phyloP scores from a whole-genome alignment of 2,329 filamentous ascomycete genomes.

The Scorias spongiosa region DNA sequence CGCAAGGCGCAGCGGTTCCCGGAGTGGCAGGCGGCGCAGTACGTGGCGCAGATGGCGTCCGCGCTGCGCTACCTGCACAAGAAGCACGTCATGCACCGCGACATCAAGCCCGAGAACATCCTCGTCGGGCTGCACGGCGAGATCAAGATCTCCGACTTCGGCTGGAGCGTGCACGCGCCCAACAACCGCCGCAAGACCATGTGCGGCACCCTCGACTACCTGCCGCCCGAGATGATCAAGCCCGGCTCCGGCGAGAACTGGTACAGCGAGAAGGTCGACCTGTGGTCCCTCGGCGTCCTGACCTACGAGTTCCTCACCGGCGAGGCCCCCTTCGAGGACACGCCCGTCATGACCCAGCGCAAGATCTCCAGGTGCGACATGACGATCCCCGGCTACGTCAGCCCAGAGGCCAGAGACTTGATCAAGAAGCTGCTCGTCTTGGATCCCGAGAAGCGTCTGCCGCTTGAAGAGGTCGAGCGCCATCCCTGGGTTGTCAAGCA shows the following conservation, averaged over 20 bases:
- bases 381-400: slow-evolving; percentile 81
- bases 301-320: slow-evolving; percentile 94
- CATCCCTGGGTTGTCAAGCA: slow-evolving; percentile 98
- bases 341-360: slow-evolving; percentile 81
- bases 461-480: slow-evolving; percentile 71
- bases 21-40: slow-evolving; percentile 75
- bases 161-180: slow-evolving; percentile 94
- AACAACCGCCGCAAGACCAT: slow-evolving; percentile 88
- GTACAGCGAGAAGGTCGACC: slow-evolving; percentile 88
- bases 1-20: slow-evolving; percentile 65
- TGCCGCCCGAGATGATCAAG: slow-evolving; percentile 95
- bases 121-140: slow-evolving; percentile 91
- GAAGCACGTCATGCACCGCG: slow-evolving; percentile 93
- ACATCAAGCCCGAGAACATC: slow-evolving; percentile 98
- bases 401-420: slow-evolving; percentile 74
- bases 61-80: slow-evolving; percentile 82
- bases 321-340: slow-evolving; percentile 94
- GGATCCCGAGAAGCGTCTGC: slow-evolving; percentile 83
- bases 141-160: slow-evolving; percentile 97
- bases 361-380: slow-evolving; percentile 83
- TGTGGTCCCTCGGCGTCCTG: slow-evolving; percentile 90
- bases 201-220: slow-evolving; percentile 93
- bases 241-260: slow-evolving; percentile 61
- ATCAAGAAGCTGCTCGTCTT: slow-evolving; percentile 85
- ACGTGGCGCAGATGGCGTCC: slow-evolving; percentile 81